Conservation (phyloP, 495 filamentous ascomycete genomes). For the Lasiosphaeria miniovina region DNA sequence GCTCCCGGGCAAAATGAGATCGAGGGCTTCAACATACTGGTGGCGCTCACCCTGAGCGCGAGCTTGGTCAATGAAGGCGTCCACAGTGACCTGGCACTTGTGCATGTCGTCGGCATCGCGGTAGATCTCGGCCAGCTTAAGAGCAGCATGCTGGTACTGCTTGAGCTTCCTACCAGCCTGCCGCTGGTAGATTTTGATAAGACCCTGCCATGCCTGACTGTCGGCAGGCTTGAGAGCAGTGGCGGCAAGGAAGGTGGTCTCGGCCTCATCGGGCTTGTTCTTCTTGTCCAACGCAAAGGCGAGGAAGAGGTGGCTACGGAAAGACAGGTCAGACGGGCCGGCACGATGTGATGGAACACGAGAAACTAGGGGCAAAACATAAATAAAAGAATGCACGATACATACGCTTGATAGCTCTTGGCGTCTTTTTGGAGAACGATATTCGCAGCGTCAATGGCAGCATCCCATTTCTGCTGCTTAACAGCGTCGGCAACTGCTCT, state of each 20-base stretch:
- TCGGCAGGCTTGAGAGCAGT: slow-evolving; percentile 52
- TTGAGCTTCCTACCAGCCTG: slow-evolving; percentile 66
- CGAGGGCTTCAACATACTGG: slow-evolving; percentile 71
- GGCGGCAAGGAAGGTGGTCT: slow-evolving; percentile 71
- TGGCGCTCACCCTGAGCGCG: slow-evolving; percentile 65
- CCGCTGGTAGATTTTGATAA: slow-evolving; percentile 81
- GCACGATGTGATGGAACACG: not conserved
- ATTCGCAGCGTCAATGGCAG: slow-evolving; percentile 65
- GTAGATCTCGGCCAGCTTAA: slow-evolving; percentile 73
- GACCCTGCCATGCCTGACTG: slow-evolving; percentile 80
- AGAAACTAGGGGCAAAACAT: not conserved
- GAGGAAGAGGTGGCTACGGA: slow-evolving; percentile 70
- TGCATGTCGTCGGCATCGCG: slow-evolving; percentile 59
- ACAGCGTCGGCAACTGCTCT: slow-evolving; percentile 80
- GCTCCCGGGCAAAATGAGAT: slow-evolving; percentile 70
- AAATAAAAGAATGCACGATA: slow-evolving; percentile 9
- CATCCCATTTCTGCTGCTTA: slow-evolving; percentile 74
- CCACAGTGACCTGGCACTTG: slow-evolving; percentile 75
- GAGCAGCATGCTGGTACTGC: slow-evolving; percentile 66
- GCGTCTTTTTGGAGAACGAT: slow-evolving; percentile 66
- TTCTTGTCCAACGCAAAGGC: slow-evolving; percentile 78
- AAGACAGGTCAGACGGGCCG: slow-evolving; percentile 8
- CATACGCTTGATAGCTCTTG: slow-evolving; percentile 78
- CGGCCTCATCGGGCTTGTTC: slow-evolving; percentile 64
- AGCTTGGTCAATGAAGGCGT: slow-evolving; percentile 72